These are phyloP conservation scores for Heterobasidion annosum DNA, from an alignment of 1,284 basidiomycete species.

Conservation along the genomic window DNA sequence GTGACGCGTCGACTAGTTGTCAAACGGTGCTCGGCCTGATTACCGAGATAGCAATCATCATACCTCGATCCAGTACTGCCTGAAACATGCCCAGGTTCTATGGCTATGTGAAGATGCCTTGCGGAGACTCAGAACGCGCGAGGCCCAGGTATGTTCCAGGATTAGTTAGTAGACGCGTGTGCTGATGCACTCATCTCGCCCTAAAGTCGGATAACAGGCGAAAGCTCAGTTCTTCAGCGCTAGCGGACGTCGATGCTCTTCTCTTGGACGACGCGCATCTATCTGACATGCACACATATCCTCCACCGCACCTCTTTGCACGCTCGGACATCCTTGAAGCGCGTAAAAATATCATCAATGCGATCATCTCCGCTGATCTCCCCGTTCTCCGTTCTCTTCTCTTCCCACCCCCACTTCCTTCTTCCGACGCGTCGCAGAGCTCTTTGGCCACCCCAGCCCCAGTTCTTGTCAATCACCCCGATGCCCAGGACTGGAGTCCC, in stretches of 20 bases:
- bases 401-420: constrained; percentile 30
- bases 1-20: constrained; percentile 30
- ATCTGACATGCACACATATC: neutral
- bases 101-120: constrained; percentile 62
- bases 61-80: constrained; percentile 58
- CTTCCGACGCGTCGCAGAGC: constrained; percentile 10
- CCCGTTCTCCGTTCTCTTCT: constrained; percentile 43
- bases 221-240: constrained; percentile 13
- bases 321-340: constrained; percentile 9
- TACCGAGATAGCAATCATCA: constrained; percentile 59
- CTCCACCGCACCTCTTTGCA: constrained; percentile 23
- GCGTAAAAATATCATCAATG: constrained; percentile 43
- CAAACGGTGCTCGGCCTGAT: constrained; percentile 62
- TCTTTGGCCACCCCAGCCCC: constrained; percentile 10
- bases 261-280: neutral
- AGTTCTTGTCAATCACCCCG: constrained; percentile 42
- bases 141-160: constrained; percentile 35
- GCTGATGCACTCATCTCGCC: constrained; percentile 1
- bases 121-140: constrained; percentile 47
- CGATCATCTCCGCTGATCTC: constrained; percentile 38
- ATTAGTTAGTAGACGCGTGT: neutral
- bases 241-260: constrained; percentile 9
- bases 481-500: constrained; percentile 58
- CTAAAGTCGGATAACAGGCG: constrained; percentile 16
- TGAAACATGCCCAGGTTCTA: constrained; percentile 49